Evolutionary conservation across 345 rosid genomes (phyloP), one percentile per base, ranked within the genome.

Genomic region (Stellera chamaejasme): DNA sequence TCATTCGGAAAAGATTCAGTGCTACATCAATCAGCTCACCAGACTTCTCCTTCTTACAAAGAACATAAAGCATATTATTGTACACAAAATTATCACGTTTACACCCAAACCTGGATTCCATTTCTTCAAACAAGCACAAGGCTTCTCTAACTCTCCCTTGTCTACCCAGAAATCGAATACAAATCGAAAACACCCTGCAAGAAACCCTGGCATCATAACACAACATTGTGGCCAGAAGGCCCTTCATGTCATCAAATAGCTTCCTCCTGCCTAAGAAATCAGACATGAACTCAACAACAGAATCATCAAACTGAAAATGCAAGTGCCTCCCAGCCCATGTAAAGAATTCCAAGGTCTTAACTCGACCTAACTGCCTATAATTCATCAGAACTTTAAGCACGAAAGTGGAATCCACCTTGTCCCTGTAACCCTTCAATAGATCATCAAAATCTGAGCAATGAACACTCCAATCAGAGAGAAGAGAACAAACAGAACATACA

Each of bases 221-320:
- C 55, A 59, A 61, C 50, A 58, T 25, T 9, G 77, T 53, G 5
- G 64, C 15, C 60, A 67, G 61, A 13, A 72, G 28, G 45, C 61
- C 55, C 55, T 68, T 67, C 57, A 72, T 64, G 54, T 72, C 77
- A 46, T 72, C 73, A 54, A 72, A 72, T 19, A 72, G 77, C 67
- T 68, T 72, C 64, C 77, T 72, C 61, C 72, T 72, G 1, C 76
- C 61, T 39, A 72, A 48, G 59, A 72, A 72, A 67, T 72, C 76
- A 52, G 57, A 72, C 54, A 63, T 56, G 54, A 66, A 67, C 13
- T 72, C 76, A 51, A 67, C 44, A 39, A 66, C 59, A 55, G 43
- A 63, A 27, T 72, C 76, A 45, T 67, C 69, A 50, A 72, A 67
- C 56, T 52, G 65, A 36, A 72, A 72, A 41, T 69, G 65, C 72